These are phyloP conservation scores for Aschersonia sp. DNA, from an alignment of 2,329 filamentous ascomycete genomes.

Conservation along the genomic window DNA sequence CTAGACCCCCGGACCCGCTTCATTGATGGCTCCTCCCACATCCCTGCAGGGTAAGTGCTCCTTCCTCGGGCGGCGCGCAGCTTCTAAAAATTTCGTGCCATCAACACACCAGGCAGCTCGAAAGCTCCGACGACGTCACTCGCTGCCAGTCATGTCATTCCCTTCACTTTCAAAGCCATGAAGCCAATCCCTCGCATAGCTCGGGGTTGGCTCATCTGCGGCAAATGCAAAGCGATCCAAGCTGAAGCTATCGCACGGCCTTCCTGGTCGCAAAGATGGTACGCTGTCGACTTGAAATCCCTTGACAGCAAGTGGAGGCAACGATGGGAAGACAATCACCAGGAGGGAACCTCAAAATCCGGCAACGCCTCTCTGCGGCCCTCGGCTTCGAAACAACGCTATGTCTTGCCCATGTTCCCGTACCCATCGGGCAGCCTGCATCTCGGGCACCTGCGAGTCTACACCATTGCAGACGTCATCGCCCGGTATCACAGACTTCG, in stretches of 20 bases:
- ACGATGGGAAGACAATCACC: slow-evolving; percentile 21
- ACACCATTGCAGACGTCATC: slow-evolving; percentile 79
- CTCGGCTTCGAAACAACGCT: slow-evolving; percentile 23
- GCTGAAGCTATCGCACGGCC: neutral
- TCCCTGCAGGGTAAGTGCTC: no score
- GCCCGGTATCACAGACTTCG: slow-evolving; percentile 62
- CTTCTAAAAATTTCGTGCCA: no score
- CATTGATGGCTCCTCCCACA: no score
- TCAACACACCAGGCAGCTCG: no score
- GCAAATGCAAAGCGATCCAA: neutral
- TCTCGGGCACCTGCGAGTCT: slow-evolving; percentile 76
- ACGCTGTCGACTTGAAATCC: slow-evolving; percentile 30
- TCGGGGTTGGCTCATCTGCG: no score
- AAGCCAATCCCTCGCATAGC: no score
- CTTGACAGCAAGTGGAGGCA: slow-evolving; percentile 36
- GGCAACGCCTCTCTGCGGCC: slow-evolving; percentile 12
- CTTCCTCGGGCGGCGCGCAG: no score
- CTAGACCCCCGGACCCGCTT: no score
- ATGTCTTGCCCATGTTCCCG: slow-evolving; percentile 83
- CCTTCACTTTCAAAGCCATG: no score
- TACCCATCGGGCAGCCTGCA: slow-evolving; percentile 82
- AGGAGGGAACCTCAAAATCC: neutral
- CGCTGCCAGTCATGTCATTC: no score
- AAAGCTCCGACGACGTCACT: no score
- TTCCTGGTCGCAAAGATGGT: slow-evolving; percentile 14